A percentile compares a stretch with the other conserved stretches of the same genome.
These are phyloP conservation scores for Podospora pseudopauciseta DNA, from an alignment of 495 filamentous ascomycete genomes.

Conservation along the genomic window DNA sequence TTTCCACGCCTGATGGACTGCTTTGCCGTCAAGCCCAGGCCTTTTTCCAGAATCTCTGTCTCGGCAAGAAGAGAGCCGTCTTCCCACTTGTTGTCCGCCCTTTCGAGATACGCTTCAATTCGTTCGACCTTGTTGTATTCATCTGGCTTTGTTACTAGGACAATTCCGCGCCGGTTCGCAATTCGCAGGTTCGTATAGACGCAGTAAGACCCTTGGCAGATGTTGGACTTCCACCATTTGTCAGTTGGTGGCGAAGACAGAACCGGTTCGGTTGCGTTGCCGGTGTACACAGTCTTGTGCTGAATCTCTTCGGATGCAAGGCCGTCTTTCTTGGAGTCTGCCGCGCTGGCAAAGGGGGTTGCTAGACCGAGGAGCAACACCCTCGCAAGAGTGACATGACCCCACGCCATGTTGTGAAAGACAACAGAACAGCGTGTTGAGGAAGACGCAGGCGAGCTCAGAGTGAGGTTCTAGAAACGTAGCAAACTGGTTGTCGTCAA, in stretches of 20 bases:
- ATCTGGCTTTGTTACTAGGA: slow-evolving; percentile 24
- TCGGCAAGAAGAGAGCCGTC: slow-evolving; percentile 14
- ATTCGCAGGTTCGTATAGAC: slow-evolving; percentile 33
- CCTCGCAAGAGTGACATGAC: slow-evolving; percentile 14
- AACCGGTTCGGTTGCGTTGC: slow-evolving; percentile 22
- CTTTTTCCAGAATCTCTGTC: slow-evolving; percentile 28
- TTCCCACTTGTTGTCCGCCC: slow-evolving; percentile 23
- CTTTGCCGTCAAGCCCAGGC: slow-evolving; percentile 27
- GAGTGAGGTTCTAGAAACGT: neutral
- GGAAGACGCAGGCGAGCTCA: neutral
- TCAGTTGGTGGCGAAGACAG: slow-evolving; percentile 16
- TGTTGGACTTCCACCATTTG: slow-evolving; percentile 30
- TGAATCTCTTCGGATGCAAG: slow-evolving; percentile 31
- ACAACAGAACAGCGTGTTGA: neutral
- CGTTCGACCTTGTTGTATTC: slow-evolving; percentile 29
- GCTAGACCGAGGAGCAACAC: slow-evolving; percentile 22
- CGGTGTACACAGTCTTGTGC: slow-evolving; percentile 24
- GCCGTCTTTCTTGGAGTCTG: slow-evolving; percentile 17
- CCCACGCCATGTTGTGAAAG: slow-evolving; percentile 20
- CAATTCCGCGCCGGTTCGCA: slow-evolving; percentile 28
- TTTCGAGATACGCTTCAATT: slow-evolving; percentile 25
- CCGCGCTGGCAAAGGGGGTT: slow-evolving; percentile 9
- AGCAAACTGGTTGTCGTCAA: neutral
- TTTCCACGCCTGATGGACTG: slow-evolving; percentile 27
- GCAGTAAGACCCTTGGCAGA: slow-evolving; percentile 34